Evolutionary conservation across 106 monocot genomes (phyloP).

Genomic region (Xerophyta viscosa): DNA sequence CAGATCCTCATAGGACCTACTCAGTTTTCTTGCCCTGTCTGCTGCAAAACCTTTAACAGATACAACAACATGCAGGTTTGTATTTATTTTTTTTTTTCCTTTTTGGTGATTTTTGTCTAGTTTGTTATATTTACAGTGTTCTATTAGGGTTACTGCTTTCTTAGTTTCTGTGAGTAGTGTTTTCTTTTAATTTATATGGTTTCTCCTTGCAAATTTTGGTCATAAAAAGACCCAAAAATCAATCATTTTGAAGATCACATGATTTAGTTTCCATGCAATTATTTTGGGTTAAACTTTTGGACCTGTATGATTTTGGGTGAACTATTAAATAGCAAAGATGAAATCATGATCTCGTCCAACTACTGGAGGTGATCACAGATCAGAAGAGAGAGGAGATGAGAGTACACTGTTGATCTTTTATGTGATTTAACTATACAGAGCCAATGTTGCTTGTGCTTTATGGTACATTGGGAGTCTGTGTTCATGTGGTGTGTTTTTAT

Average conservation of each 20-base stretch:
- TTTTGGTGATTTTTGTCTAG: too few species aligned
- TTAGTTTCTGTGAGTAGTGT: too few species aligned
- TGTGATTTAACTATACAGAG: conserved; percentile 4
- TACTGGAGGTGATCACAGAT: neutral
- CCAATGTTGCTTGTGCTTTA: neutral
- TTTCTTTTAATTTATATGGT: too few species aligned
- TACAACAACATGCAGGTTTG: conserved; percentile 15
- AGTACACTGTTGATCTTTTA: neutral
- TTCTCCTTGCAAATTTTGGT: too few species aligned
- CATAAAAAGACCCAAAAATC: too few species aligned
- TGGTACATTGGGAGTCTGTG: conserved; percentile 1
- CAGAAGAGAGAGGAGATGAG: too few species aligned
- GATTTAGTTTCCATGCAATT: too few species aligned
- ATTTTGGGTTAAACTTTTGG: too few species aligned
- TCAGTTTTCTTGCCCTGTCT: conserved; percentile 10
- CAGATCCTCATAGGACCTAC: conserved; percentile 14
- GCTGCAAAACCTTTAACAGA: conserved; percentile 14
- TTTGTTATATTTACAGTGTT: neutral
- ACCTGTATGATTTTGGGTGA: too few species aligned
- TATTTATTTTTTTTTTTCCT: neutral
- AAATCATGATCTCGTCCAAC: neutral
- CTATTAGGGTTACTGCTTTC: neutral
- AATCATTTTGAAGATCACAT: too few species aligned
- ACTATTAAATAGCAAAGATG: too few species aligned
- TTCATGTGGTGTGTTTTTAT: neutral